A percentile compares a stretch with the other conserved stretches of the same genome.
Conservation (phyloP, 305 asterid genomes). For the Solanum hybrid region DNA sequence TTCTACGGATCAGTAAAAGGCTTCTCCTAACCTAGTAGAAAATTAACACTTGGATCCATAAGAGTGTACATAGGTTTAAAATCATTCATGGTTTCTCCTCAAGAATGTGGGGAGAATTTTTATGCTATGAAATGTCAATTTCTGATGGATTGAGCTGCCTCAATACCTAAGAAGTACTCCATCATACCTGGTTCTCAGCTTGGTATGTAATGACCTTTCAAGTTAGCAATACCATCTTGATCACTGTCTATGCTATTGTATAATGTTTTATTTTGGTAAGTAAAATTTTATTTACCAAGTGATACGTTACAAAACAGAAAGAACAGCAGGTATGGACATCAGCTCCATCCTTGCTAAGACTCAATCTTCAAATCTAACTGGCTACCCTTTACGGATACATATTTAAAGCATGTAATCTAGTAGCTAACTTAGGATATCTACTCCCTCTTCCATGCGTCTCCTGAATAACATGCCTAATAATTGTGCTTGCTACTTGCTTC, state of each 20-base stretch:
- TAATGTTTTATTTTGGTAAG: background rate
- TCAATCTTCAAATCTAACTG: background rate
- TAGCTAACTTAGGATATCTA: background rate
- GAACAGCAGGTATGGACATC: background rate
- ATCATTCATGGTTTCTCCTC: background rate
- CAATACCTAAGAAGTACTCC: background rate
- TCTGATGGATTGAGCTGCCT: background rate
- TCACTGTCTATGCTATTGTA: background rate
- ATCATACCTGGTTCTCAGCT: background rate
- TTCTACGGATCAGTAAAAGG: background rate
- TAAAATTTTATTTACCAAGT: background rate
- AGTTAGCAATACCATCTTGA: background rate
- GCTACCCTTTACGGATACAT: background rate
- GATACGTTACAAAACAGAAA: background rate
- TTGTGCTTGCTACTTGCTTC: background rate
- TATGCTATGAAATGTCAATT: background rate
- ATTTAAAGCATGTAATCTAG: background rate
- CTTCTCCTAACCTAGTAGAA: background rate
- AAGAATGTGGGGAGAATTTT: background rate
- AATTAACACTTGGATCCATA: background rate
- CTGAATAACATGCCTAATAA: background rate
- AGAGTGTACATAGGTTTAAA: background rate
- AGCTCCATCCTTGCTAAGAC: background rate
- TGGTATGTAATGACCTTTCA: background rate
- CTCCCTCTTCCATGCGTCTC: background rate